phyloP scores from a whole-genome alignment of 371 early-diverging fungal genomes.

The Mortierella polycephala region DNA sequence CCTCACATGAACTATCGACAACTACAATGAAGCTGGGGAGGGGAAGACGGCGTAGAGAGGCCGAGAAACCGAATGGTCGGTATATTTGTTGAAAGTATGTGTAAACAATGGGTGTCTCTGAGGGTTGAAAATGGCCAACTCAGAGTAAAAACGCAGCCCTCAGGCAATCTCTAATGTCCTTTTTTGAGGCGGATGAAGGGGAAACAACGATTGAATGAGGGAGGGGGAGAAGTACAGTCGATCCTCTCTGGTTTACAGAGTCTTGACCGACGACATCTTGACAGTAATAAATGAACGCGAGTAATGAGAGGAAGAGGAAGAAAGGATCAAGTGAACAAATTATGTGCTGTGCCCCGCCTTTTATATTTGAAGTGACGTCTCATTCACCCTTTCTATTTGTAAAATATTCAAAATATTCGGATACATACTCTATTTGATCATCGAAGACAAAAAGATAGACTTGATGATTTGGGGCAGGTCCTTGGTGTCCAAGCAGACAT shows the following conservation, averaged over 20 bases:
- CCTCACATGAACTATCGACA: slow-evolving; percentile 10
- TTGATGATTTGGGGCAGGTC: slow-evolving; percentile 86
- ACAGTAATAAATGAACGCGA: neutral
- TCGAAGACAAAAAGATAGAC: slow-evolving; percentile 77
- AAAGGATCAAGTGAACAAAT: neutral
- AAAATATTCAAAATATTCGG: no score
- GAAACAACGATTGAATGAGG: neutral
- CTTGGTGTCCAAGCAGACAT: slow-evolving; percentile 79
- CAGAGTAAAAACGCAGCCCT: slow-evolving; percentile 14
- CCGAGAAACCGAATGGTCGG: neutral
- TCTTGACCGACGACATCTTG: slow-evolving; percentile 28
- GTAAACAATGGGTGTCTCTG: slow-evolving; percentile 26
- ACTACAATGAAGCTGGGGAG: neutral
- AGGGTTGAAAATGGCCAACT: slow-evolving; percentile 21
- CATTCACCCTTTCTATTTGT: no score
- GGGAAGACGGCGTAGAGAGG: neutral
- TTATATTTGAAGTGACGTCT: no score
- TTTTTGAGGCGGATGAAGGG: neutral
- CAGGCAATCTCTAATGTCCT: no score
- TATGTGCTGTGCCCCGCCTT: neutral
- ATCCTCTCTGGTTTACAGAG: slow-evolving; percentile 21
- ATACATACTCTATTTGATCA: slow-evolving; percentile 74
- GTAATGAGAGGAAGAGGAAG: slow-evolving; percentile 1
- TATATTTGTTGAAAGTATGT: neutral
- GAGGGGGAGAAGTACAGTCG: slow-evolving; percentile 1